Evolutionary conservation across 352 stramenopile species (phyloP), one percentile per base, ranked within the genome.

Genomic region (Phytopythium oedochilum): DNA sequence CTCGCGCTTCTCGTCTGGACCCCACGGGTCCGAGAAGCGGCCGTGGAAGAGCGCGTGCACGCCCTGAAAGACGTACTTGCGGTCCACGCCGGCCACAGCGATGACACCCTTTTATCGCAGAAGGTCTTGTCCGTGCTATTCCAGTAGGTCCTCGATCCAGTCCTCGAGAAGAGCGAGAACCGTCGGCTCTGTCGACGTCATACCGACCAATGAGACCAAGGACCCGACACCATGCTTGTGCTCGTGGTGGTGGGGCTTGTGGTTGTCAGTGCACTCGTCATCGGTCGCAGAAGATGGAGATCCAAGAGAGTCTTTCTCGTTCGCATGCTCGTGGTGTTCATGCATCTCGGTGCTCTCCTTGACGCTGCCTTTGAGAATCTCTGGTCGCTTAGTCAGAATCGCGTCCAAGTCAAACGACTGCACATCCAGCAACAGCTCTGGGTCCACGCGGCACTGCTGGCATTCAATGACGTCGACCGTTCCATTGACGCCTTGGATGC

Each of bases 41-140:
- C 94, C 93, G 70, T 97, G 96, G 64, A 98, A 96, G 43, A 98
- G 96, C 76, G 97, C 96, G 75, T 98, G 94, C 9, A 98, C 94
- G 40, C 94, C 94, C 64, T 98, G 94, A 64, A 98, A 98, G 9
- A 98, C 90, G 72, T 97, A 98, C 63, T 97, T 97, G 12, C 74
- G 75, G 70, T 97, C 76, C 17, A 90, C 89, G 55, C 96, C 89
- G 59, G 90, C 91, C 53, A 98, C 96, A 50, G 78, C 88, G 47
- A 98, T 76, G 34, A 98, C 73, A 40, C 92, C 92, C 75, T 99
- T 99, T 55, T 89, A 96, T 22, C 94, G 85, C 58, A 98, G 95
- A 18, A 98, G 63, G 67, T 98, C 86, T 2, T 83, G 86, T 25
- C 89, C 90, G 55, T 96, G 80, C 43, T 85, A 83, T 56, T 86